These are phyloP conservation scores for Penicillium paxilli DNA, from an alignment of 495 filamentous ascomycete genomes.

Conservation along the genomic window DNA sequence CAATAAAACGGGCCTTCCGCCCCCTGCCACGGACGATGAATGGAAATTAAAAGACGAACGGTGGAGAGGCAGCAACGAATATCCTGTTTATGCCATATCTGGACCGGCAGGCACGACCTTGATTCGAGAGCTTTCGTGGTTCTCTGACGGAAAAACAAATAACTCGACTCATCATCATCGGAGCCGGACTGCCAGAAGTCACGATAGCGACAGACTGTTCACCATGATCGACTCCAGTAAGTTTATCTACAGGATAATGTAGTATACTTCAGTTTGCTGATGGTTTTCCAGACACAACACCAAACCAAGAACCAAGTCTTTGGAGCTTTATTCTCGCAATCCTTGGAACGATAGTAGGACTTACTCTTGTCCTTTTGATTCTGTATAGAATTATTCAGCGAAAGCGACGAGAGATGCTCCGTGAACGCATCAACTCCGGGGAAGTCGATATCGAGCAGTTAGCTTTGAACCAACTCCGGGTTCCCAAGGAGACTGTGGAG, in stretches of 20 bases:
- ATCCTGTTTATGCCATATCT: slow-evolving; percentile 83
- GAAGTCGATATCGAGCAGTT: slow-evolving; percentile 79
- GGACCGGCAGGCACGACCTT: slow-evolving; percentile 61
- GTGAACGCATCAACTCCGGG: slow-evolving; percentile 66
- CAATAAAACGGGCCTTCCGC: slow-evolving; percentile 58
- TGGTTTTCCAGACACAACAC: slow-evolving; percentile 14
- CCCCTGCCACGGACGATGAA: slow-evolving; percentile 50
- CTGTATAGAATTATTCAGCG: slow-evolving; percentile 75
- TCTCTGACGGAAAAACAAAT: slow-evolving; percentile 68
- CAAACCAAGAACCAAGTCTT: slow-evolving; percentile 55
- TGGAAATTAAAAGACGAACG: slow-evolving; percentile 68
- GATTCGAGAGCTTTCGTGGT: slow-evolving; percentile 70
- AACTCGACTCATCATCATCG: slow-evolving; percentile 12
- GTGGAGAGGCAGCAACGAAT: slow-evolving; percentile 66
- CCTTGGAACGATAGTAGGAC: slow-evolving; percentile 65
- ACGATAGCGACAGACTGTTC: slow-evolving; percentile 60
- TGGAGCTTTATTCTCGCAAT: slow-evolving; percentile 87
- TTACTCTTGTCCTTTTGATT: slow-evolving; percentile 64
- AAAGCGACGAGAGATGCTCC: slow-evolving; percentile 61
- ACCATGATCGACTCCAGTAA: slow-evolving; percentile 61
- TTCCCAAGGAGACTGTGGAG: slow-evolving; percentile 67
- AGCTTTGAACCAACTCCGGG: slow-evolving; percentile 72
- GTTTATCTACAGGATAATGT: slow-evolving; percentile 13
- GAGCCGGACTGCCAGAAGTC: slow-evolving; percentile 21
- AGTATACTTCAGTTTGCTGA: neutral